Conservation (phyloP, 2,329 filamentous ascomycete genomes). For the Pseudogymnoascus sp. region DNA sequence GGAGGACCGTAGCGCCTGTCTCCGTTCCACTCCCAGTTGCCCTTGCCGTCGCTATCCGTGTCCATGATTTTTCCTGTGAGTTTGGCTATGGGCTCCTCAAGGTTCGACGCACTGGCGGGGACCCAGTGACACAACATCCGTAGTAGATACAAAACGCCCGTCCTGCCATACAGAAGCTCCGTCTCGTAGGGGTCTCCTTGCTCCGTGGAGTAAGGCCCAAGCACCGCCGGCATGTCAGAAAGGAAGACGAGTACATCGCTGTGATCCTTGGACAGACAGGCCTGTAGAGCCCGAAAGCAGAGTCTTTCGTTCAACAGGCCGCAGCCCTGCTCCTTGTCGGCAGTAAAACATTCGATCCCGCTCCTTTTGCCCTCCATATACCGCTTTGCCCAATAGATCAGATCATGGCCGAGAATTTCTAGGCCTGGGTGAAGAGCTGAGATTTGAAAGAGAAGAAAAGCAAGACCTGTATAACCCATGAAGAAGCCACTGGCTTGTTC, state of each 20-base stretch:
- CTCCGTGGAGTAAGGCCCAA: not conserved
- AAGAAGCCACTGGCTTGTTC: constrained; percentile 1
- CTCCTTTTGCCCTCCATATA: not conserved
- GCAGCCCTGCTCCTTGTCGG: not conserved
- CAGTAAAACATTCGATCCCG: not conserved
- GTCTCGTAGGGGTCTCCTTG: not conserved
- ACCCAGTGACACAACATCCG: constrained; percentile 48
- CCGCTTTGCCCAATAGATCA: not conserved
- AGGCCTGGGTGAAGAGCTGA: not conserved
- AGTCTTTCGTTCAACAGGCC: not conserved
- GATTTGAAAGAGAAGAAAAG: not conserved
- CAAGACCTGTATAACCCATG: not conserved
- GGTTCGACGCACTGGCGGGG: constrained; percentile 40
- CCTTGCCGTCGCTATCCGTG: constrained; percentile 34
- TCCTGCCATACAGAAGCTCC: constrained; percentile 51
- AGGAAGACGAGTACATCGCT: not conserved
- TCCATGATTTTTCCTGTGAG: constrained; percentile 55
- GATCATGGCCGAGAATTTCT: not conserved
- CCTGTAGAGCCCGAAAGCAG: not conserved
- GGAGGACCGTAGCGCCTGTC: constrained; percentile 59
- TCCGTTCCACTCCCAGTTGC: constrained; percentile 57
- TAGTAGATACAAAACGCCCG: constrained; percentile 62
- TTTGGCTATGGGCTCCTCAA: constrained; percentile 49
- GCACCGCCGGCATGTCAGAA: not conserved
- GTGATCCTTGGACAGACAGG: not conserved